phyloP scores from a whole-genome alignment of 2,329 filamentous ascomycete genomes.

The Ophiostoma himal-ulmi region DNA sequence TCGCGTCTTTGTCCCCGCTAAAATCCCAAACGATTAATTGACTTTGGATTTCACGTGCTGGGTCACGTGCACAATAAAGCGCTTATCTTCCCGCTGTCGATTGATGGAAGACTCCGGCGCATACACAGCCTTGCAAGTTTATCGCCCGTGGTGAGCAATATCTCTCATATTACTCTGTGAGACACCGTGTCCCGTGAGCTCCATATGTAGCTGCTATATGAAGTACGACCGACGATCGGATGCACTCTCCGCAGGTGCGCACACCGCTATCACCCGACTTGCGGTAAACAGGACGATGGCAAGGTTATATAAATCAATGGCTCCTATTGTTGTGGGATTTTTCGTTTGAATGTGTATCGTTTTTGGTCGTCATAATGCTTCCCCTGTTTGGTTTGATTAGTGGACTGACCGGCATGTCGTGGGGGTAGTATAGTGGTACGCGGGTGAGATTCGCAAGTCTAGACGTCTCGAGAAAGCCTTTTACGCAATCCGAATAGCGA shows the following conservation, averaged over 20 bases:
- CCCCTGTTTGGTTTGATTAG: not conserved
- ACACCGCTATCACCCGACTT: not conserved
- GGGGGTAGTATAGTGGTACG: not conserved
- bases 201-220: not conserved
- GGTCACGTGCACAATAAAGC: not conserved
- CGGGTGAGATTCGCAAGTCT: not conserved
- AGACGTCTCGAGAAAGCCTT: not conserved
- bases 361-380: not conserved
- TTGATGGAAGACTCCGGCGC: not conserved
- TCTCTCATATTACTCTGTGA: not conserved
- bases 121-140: not conserved
- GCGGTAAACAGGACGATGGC: not conserved
- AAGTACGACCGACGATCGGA: not conserved
- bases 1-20: conserved; percentile 19
- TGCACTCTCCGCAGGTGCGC: not conserved
- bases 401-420: not conserved
- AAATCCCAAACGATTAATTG: not conserved
- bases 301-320: too few relatives aligned
- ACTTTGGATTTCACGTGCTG: not conserved
- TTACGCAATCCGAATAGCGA: not conserved
- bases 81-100: not conserved
- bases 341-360: not conserved
- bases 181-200: not conserved
- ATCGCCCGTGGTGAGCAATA: not conserved
- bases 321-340: not conserved